Evolutionary conservation across 1,284 basidiomycete species (phyloP).

Genomic region (Sanghuangporus baumii): DNA sequence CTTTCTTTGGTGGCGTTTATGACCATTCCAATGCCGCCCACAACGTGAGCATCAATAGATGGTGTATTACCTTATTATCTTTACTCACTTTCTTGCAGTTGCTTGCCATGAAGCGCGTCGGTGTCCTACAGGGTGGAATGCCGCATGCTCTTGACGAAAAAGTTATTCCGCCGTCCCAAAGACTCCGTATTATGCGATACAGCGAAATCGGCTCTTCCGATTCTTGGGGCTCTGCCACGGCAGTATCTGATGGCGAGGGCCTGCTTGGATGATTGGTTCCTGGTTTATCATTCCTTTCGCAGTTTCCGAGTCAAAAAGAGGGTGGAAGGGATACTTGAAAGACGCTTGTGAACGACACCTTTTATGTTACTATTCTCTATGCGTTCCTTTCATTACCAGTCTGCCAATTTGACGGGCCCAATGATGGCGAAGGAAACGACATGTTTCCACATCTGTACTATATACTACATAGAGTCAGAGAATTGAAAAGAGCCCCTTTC

Average conservation of each 20-base stretch:
- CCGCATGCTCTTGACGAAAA: slow-evolving; percentile 61
- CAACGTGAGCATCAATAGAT: slow-evolving; percentile 45
- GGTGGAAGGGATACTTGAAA: neutral
- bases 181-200: slow-evolving; percentile 62
- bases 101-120: slow-evolving; percentile 88
- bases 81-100: slow-evolving; percentile 32
- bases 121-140: slow-evolving; percentile 74
- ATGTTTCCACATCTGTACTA: neutral
- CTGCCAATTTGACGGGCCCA: neutral
- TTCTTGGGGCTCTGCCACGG: slow-evolving; percentile 35
- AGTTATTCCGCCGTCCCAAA: slow-evolving; percentile 59
- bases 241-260: slow-evolving; percentile 34
- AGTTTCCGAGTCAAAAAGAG: neutral
- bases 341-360: neutral
- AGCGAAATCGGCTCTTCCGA: slow-evolving; percentile 47
- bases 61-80: slow-evolving; percentile 25
- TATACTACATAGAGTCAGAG: neutral
- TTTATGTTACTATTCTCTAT: neutral
- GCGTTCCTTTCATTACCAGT: neutral
- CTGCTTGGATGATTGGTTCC: slow-evolving; percentile 26
- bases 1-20: slow-evolving; percentile 93
- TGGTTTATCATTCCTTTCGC: neutral
- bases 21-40: slow-evolving; percentile 92
- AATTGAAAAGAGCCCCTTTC: no score
- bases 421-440: neutral